Conservation (phyloP, 2,329 filamentous ascomycete genomes). For the Fusarium robinianum region DNA sequence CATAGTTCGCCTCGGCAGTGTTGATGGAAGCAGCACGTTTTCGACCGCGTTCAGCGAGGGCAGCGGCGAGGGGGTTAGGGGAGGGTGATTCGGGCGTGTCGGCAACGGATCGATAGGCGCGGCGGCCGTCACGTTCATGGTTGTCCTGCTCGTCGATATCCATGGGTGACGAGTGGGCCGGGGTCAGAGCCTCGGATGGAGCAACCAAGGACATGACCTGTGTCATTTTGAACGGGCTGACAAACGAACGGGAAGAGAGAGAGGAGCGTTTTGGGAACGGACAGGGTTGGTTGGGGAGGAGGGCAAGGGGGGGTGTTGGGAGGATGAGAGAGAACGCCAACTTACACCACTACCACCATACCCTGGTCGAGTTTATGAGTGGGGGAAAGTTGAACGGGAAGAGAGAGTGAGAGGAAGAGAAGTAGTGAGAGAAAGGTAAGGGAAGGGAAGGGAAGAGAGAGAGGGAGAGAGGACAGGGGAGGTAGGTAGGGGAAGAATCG, state of each 20-base stretch:
- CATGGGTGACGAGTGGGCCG: conserved; percentile 31
- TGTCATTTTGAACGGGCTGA: conserved; percentile 33
- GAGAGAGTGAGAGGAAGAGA: conserved; percentile 4
- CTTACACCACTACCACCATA: conserved; percentile 7
- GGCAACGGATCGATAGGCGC: conserved; percentile 25
- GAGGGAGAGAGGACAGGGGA: no score
- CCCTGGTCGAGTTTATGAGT: conserved; percentile 6
- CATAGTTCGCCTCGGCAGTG: conserved; percentile 49
- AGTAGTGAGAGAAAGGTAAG: conserved; percentile 9
- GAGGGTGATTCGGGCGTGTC: conserved; percentile 34
- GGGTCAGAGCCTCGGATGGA: conserved; percentile 33
- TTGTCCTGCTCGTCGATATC: conserved; percentile 29
- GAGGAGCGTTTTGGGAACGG: conserved; percentile 12
- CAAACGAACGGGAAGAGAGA: conserved; percentile 25
- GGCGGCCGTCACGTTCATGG: conserved; percentile 29
- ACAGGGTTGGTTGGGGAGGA: conserved; percentile 12
- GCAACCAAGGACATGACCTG: conserved; percentile 37
- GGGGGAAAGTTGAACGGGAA: conserved; percentile 10
- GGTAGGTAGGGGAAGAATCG: no score
- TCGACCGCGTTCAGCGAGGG: conserved; percentile 38
- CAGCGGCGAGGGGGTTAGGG: conserved; percentile 32
- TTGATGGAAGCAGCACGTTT: conserved; percentile 55
- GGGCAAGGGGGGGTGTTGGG: no score
- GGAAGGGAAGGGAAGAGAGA: conserved; percentile 1
- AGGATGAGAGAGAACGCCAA: conserved; percentile 6